These are phyloP conservation scores for Erythrophleum fordii DNA, from an alignment of 306 rosid genomes.

Conservation along the genomic window DNA sequence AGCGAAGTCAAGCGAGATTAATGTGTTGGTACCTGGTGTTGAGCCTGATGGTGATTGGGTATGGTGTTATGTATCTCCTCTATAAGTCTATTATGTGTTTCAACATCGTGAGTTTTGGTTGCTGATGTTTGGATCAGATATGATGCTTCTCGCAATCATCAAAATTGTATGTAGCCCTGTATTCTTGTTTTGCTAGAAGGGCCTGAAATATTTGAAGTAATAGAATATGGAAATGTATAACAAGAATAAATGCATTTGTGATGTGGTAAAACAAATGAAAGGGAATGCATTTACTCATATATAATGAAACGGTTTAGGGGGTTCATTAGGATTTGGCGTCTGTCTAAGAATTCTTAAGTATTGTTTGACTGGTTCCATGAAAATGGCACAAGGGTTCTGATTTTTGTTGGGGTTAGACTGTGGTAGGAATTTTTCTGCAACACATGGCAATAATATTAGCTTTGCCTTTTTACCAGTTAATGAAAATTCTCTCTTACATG, in stretches of 20 bases:
- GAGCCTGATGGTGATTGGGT: conserved; percentile 91
- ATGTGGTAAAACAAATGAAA: no score
- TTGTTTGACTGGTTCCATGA: neutral
- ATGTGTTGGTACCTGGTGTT: conserved; percentile 83
- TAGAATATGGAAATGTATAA: neutral
- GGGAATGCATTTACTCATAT: no score
- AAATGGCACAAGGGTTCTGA: neutral
- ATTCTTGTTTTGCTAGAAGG: neutral
- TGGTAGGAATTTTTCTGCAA: neutral
- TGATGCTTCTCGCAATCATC: neutral
- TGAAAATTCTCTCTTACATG: neutral
- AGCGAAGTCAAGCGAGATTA: conserved; percentile 97
- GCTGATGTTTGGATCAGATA: neutral
- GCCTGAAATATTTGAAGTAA: neutral
- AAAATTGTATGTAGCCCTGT: neutral
- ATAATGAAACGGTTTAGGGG: no score
- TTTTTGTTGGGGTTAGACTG: neutral
- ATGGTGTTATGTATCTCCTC: conserved; percentile 44
- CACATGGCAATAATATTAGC: neutral
- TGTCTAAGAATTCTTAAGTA: neutral
- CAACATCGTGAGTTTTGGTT: conserved; percentile 11
- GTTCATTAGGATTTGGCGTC: no score
- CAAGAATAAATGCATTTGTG: no score
- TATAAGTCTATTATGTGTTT: neutral
- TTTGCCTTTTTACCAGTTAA: neutral